These are phyloP conservation scores for Grifola frondosa DNA, from an alignment of 1,284 basidiomycete genomes.

Conservation along the genomic window DNA sequence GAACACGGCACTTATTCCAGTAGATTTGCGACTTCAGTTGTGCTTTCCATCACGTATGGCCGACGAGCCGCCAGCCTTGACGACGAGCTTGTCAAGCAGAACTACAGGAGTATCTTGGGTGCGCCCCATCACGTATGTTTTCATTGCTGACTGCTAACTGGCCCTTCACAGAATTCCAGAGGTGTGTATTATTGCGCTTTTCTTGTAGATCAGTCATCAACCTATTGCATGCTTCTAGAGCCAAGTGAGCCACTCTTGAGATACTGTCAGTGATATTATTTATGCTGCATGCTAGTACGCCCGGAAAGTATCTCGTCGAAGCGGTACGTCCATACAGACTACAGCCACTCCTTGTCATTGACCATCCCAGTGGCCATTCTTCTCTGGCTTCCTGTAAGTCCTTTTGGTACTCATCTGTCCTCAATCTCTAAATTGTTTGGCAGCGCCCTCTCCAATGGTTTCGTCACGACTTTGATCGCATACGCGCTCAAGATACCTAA, in stretches of 20 bases:
- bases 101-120: slow-evolving; percentile 30
- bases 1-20: not conserved
- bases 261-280: not conserved
- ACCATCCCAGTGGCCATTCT: slow-evolving; percentile 40
- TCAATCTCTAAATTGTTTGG: not conserved
- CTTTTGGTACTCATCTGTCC: not conserved
- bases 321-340: slow-evolving; percentile 25
- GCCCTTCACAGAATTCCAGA: slow-evolving; percentile 43
- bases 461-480: slow-evolving; percentile 31
- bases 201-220: not conserved
- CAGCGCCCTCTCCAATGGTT: slow-evolving; percentile 44
- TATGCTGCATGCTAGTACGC: slow-evolving; percentile 38
- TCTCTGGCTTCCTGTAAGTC: slow-evolving; percentile 42
- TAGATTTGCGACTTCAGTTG: slow-evolving; percentile 48
- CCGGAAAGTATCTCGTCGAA: slow-evolving; percentile 53
- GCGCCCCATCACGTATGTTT: slow-evolving; percentile 13
- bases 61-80: slow-evolving; percentile 44
- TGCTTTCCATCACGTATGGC: slow-evolving; percentile 47
- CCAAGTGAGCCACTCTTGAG: slow-evolving; percentile 29
- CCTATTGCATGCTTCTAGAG: slow-evolving; percentile 23
- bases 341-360: too few relatives aligned
- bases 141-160: not conserved
- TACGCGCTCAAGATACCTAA: slow-evolving; percentile 4
- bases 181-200: slow-evolving; percentile 25
- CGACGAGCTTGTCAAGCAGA: slow-evolving; percentile 47